Conservation (phyloP, 2,329 filamentous ascomycete species). For the Alternaria brassicae region DNA sequence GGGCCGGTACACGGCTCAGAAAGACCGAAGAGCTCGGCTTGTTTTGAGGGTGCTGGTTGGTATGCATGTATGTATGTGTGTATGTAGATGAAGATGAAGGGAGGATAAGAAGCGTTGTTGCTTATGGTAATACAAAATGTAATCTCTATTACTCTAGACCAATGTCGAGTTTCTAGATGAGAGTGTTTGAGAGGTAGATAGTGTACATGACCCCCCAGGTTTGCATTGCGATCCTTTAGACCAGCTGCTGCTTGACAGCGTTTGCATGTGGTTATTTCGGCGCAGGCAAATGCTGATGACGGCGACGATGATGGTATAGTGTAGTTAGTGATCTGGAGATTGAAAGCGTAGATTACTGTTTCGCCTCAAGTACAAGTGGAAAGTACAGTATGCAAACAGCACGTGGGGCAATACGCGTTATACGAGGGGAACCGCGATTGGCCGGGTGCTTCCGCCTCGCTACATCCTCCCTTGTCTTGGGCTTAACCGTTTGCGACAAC, state of each 20-base stretch:
- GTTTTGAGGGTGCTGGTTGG: no score
- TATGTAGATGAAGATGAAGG: constrained; percentile 1
- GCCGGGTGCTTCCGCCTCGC: background rate
- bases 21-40: constrained; percentile 1
- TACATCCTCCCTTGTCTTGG: background rate
- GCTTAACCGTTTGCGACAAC: background rate
- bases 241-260: no score
- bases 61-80: no score
- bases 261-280: no score
- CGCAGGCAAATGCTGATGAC: no score
- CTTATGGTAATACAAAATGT: constrained; percentile 14
- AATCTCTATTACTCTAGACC: background rate
- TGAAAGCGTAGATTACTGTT: background rate
- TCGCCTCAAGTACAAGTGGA: background rate
- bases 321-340: no score
- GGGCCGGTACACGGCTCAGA: background rate
- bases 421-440: background rate
- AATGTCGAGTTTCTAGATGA: no score
- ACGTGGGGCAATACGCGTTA: background rate
- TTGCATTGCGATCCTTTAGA: no score
- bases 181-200: no score
- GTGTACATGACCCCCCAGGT: no score
- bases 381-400: background rate
- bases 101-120: constrained; percentile 1
- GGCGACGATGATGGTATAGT: no score